Percentiles rank a stretch among this genome's conserved stretches.
phyloP scores from a whole-genome alignment of 768 basidiomycete species.

The Sarcomyxa edulis region DNA sequence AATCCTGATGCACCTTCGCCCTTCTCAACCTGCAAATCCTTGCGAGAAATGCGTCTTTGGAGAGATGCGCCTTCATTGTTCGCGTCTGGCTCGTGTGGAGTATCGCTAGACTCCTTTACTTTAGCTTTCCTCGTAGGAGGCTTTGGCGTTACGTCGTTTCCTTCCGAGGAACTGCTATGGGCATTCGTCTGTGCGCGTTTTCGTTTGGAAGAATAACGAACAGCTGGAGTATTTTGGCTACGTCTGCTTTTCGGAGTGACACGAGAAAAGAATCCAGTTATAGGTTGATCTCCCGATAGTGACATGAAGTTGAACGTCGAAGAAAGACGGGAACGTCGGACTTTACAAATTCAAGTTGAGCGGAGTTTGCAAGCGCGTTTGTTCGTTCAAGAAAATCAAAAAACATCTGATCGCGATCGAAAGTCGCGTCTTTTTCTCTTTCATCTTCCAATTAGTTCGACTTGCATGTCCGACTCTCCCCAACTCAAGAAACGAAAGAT shows the following conservation, averaged over 20 bases:
- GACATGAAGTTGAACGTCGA: constrained; percentile 11
- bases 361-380: constrained; percentile 26
- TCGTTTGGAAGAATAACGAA: constrained; percentile 10
- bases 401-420: no score
- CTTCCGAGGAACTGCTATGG: neutral
- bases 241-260: constrained; percentile 5
- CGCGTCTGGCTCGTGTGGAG: no score
- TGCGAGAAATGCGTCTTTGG: no score
- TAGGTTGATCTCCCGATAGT: constrained; percentile 14
- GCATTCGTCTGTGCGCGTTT: constrained; percentile 10
- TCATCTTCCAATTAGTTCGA: constrained; percentile 10
- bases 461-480: constrained; percentile 23
- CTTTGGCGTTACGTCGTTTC: constrained; percentile 2
- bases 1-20: no score
- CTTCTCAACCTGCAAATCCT: no score
- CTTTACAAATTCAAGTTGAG: no score
- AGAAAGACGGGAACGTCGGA: constrained; percentile 10
- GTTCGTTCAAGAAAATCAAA: no score
- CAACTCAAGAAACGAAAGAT: constrained; percentile 59
- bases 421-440: no score
- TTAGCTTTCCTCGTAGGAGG: constrained; percentile 9
- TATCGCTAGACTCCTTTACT: no score
- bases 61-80: no score
- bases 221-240: constrained; percentile 3
- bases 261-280: constrained; percentile 19